phyloP scores from a whole-genome alignment of 352 stramenopile genomes.

The Phytophthora tubulina region DNA sequence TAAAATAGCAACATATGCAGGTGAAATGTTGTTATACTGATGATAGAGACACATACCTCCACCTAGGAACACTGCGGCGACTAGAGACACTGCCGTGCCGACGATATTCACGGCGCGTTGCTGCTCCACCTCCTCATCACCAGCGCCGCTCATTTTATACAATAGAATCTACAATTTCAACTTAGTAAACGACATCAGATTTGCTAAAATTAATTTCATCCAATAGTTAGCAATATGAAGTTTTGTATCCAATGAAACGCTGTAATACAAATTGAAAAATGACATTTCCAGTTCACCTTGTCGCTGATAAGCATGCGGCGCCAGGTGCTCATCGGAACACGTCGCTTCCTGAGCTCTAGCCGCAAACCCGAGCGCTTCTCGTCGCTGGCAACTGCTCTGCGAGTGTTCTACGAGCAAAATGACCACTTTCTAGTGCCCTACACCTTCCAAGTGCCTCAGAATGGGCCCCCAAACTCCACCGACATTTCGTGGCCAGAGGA shows the following conservation, averaged over 20 bases:
- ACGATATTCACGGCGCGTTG: conserved; percentile 33
- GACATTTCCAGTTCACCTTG: no score
- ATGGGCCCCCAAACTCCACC: not conserved
- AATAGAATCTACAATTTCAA: not conserved
- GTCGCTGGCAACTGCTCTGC: conserved; percentile 41
- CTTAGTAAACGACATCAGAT: not conserved
- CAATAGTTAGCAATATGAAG: not conserved
- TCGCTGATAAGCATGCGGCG: conserved; percentile 4
- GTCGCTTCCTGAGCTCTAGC: conserved; percentile 37
- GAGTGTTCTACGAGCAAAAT: conserved; percentile 49
- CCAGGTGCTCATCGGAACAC: conserved; percentile 2
- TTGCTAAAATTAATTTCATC: conserved; percentile 3
- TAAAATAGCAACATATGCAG: no score
- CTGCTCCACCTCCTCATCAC: conserved; percentile 22
- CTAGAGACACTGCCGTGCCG: conserved; percentile 44
- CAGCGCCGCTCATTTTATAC: conserved; percentile 26
- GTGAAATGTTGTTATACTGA: not conserved
- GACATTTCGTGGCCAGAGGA: conserved; percentile 47
- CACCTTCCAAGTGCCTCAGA: conserved; percentile 45
- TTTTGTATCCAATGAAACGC: not conserved
- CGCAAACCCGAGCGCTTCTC: conserved; percentile 18
- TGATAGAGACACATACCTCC: conserved; percentile 40
- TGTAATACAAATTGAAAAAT: not conserved
- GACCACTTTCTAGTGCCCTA: conserved; percentile 57
- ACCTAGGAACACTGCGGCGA: conserved; percentile 51